Conservation (phyloP, 176 grass and related monocot species). For the sorghum (Sorghum bicolor) region Sorghum_bicolor_NCBIv3 NC_012872.2:71689501-71690000, state of each 20-base stretch:
- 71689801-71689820: background rate
- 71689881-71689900: background rate
- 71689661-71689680: background rate
- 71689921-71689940: background rate
- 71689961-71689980: background rate
- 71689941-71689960: background rate
- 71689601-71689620: background rate
- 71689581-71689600: background rate
- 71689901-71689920: background rate
- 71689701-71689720: background rate
- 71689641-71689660: conserved; percentile 2
- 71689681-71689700: background rate
- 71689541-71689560: background rate
- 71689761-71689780: background rate
- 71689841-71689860: background rate
- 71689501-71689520: background rate
- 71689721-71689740: background rate
- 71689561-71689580: background rate
- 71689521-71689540: conserved; percentile 4
- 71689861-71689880: background rate
- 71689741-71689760: background rate
- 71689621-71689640: background rate
- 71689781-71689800: background rate
- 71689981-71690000: background rate
- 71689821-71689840: background rate